These are phyloP conservation scores for Peronospora belbahrii DNA, from an alignment of 352 stramenopile species.

Conservation along the genomic window DNA sequence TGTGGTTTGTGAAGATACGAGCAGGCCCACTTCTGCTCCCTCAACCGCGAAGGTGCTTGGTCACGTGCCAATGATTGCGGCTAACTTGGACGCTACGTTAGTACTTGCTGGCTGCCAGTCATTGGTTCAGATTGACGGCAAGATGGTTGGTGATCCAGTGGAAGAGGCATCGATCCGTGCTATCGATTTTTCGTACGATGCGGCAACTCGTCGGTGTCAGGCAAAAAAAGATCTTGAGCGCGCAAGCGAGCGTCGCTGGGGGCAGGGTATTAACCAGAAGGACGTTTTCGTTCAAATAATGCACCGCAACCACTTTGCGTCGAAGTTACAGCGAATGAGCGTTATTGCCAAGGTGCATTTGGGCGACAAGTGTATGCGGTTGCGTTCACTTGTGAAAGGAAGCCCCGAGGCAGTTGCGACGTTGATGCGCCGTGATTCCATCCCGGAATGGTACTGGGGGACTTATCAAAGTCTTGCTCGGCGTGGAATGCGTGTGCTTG, in stretches of 20 bases:
- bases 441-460: slow-evolving; percentile 88
- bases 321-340: slow-evolving; percentile 95
- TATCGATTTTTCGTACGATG: slow-evolving; percentile 91
- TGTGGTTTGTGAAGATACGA: slow-evolving; percentile 82
- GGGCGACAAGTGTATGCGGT: slow-evolving; percentile 51
- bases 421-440: slow-evolving; percentile 71
- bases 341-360: slow-evolving; percentile 89
- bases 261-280: slow-evolving; percentile 56
- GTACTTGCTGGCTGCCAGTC: slow-evolving; percentile 93
- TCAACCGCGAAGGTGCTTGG: slow-evolving; percentile 42
- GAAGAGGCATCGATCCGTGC: slow-evolving; percentile 95
- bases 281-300: slow-evolving; percentile 87
- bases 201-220: slow-evolving; percentile 59
- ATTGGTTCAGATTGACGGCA: slow-evolving; percentile 95
- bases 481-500: slow-evolving; percentile 89
- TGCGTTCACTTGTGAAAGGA: slow-evolving; percentile 94
- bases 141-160: slow-evolving; percentile 95
- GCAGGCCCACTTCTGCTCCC: slow-evolving; percentile 19
- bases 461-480: slow-evolving; percentile 82
- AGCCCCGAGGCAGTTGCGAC: slow-evolving; percentile 91
- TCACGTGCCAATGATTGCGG: slow-evolving; percentile 79
- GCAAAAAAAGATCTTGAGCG: slow-evolving; percentile 69
- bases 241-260: slow-evolving; percentile 62
- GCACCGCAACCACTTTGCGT: slow-evolving; percentile 93
- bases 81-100: slow-evolving; percentile 72